Base-by-base conservation (phyloP, 1,284 basidiomycete genomes). In the Apiotrichum mycotoxinovorans region DNA sequence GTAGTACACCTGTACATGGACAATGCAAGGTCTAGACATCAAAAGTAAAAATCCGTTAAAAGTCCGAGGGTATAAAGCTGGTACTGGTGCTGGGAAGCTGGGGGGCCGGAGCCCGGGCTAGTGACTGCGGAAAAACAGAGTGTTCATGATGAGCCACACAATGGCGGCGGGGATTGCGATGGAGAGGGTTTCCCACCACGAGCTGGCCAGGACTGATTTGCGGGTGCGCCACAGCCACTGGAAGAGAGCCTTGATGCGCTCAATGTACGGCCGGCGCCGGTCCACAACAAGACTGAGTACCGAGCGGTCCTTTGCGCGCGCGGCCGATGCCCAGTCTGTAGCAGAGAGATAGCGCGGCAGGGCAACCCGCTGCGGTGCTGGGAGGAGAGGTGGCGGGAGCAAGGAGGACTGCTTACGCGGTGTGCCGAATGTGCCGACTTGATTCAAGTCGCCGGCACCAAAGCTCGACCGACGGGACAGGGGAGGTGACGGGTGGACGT, bases 111-210 rank as follows among this genome's bases (percentile, higher is more conserved):
- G n/a, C n/a, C n/a, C n/a, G n/a, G 17, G 18, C 17, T n/a, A 18
- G 40, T 22, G 40, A 20, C 22, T 11, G 14, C 42, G 42, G 20
- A 20, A 51, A 46, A 61, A 62, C 40, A 62, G 49, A 25, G 69
- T 69, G 54, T 78, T 78, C 41, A 76, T 59, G 12, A 66, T 35
- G 3, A 72, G n/a, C 75, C 75, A 78, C 4, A 71, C 68, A 1
- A 76, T 33, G 2, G 62, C 62, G n/a, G 71, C 67, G 1, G 71
- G 71, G 65, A 73, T 68, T 25, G 70, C 64, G 17, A 76, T 66
- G 17, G 63, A 61, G 42, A 67, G 48, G 7, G 63, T 46, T 53
- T 78, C 76, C 44, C 62, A 61, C 58, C 66, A 66, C 25, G 61
- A 71, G 52, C 69, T 70, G 2, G 58, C 66, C 0, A 73, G 51